Evolutionary conservation across 129 eudicot species (phyloP).

Genomic region (Cynara cardunculus): DNA sequence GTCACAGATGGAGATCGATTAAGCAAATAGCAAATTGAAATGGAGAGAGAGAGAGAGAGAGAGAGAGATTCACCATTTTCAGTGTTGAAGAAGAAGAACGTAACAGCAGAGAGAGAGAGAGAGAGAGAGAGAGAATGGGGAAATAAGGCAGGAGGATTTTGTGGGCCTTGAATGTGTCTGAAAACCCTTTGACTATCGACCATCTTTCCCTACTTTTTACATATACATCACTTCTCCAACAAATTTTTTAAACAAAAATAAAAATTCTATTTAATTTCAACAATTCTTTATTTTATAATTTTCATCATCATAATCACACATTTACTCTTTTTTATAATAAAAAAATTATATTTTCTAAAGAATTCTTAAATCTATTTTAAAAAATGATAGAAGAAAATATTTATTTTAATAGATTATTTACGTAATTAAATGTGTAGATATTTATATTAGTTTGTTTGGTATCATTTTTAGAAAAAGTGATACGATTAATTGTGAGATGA

Average conservation of each 20-base stretch:
- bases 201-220: not conserved
- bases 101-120: slow-evolving; percentile 8
- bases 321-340: too few species aligned
- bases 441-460: too few species aligned
- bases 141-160: slow-evolving; percentile 23
- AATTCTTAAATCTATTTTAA: too few species aligned
- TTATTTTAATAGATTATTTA: too few species aligned
- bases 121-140: not conserved
- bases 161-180: slow-evolving; percentile 28
- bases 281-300: too few species aligned
- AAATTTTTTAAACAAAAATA: not conserved
- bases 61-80: slow-evolving; percentile 30
- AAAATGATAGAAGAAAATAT: too few species aligned
- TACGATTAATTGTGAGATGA: too few species aligned
- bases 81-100: slow-evolving; percentile 4
- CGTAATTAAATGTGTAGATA: too few species aligned
- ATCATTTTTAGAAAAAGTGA: too few species aligned
- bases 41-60: not conserved
- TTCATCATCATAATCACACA: too few species aligned
- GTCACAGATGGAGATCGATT: not conserved
- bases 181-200: slow-evolving; percentile 30
- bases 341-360: too few species aligned
- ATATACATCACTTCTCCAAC: not conserved
- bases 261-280: too few species aligned
- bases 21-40: not conserved